Evolutionary conservation across 2,329 filamentous ascomycete genomes (phyloP), one percentile per base, ranked within the genome.

Genomic region (Talaromyces sp.): DNA sequence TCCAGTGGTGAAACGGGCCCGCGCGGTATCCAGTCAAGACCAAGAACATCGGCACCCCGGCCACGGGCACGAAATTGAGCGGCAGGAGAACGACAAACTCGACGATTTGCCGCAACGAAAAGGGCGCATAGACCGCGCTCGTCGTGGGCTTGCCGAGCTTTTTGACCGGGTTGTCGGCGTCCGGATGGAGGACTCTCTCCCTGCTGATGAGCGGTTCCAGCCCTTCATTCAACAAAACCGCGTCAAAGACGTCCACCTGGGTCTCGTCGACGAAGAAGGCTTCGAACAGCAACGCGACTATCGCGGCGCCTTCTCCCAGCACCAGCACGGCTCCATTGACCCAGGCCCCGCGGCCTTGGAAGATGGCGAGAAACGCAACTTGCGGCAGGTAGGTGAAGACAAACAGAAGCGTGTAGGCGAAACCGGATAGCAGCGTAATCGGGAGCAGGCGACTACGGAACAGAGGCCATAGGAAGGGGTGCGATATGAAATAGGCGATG

Each of bases 371-470:
- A 69, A 99, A 91, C 1, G 91, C 90, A 60, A 92, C 92, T 72
- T 98, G 91, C 0, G 93, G 93, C 2, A 97, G 78, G 68, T 96
- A 98, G 0, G 91, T 82, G 75, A 95, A 96, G 13, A 91, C 81
- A 75, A 98, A 98, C 22, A 98, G 85, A 22, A 96, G 81, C n/a
- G 88, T 79, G 64, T 96, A 91, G 15, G 97, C 89, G 59, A 95
- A 85, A 15, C 88, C 79, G 0, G 93, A 96, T 13, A 97, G 88
- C 15, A 97, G 79, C 2, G 90, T 85, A 30, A 96, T 83, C 0
- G 93, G 93, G 0, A 98, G 77, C 2, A 99, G 80, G 17, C 93
- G 87, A 27, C 89, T 82, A 61, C 85, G 81, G 66, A 96, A 89
- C 1, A 97, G 83, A 27, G 93, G 92, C 76, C 89, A 96, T 66